A percentile compares a stretch with the other conserved stretches of the same genome.
These are phyloP conservation scores for Ganoderma meredithae DNA, from an alignment of 1,284 basidiomycete genomes.

Conservation along the genomic window DNA sequence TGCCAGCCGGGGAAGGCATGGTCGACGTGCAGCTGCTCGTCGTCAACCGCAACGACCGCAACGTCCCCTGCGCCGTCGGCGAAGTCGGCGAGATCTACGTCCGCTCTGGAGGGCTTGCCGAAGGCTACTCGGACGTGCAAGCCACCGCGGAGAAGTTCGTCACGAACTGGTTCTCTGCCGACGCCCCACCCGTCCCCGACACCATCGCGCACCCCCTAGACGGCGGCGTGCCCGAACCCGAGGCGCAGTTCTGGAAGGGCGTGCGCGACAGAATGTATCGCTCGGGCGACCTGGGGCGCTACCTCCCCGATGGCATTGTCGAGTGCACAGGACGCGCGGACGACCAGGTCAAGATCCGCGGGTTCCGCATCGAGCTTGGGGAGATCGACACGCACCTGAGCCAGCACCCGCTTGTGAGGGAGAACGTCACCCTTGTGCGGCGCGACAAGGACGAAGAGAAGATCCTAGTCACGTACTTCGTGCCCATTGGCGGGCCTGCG, in stretches of 20 bases:
- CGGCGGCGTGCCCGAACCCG: constrained; percentile 66
- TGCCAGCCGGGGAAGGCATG: constrained; percentile 99
- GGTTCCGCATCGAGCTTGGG: constrained; percentile 98
- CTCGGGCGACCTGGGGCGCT: constrained; percentile 96
- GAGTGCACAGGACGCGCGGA: constrained; percentile 98
- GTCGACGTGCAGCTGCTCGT: constrained; percentile 97
- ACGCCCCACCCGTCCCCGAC: constrained; percentile 65
- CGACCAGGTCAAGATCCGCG: constrained; percentile 99
- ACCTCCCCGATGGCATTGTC: constrained; percentile 92
- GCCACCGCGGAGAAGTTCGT: constrained; percentile 94
- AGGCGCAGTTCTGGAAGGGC: constrained; percentile 92
- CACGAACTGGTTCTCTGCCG: constrained; percentile 85
- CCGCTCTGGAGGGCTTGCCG: constrained; percentile 93
- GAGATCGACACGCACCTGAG: constrained; percentile 98
- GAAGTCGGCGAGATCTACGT: constrained; percentile 99
- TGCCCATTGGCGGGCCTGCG: constrained; percentile 81
- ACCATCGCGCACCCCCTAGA: constrained; percentile 69
- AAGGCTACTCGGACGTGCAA: constrained; percentile 91
- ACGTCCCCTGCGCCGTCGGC: constrained; percentile 91
- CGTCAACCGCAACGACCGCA: constrained; percentile 92
- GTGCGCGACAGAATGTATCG: constrained; percentile 98
- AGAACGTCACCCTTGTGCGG: constrained; percentile 97
- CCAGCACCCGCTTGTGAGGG: constrained; percentile 91
- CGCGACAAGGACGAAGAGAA: constrained; percentile 99
- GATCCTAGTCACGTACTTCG: constrained; percentile 97